Base-by-base conservation (phyloP, 2,329 filamentous ascomycete genomes). In the Fusarium verrucosum region DNA sequence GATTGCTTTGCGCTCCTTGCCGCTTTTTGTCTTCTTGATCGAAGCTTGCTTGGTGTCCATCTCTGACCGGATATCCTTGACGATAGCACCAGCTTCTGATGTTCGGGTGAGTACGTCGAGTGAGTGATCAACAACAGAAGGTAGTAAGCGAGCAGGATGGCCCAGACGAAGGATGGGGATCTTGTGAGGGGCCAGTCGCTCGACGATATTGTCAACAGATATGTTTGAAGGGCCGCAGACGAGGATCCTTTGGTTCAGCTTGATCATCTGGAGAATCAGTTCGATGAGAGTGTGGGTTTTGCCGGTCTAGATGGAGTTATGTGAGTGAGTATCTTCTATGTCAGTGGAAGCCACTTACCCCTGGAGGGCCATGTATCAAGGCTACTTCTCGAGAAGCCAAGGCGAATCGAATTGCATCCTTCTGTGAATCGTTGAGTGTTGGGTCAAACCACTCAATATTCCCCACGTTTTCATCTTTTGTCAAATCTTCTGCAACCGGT, bases 181-280 rank as follows among this genome's bases (percentile, higher is more conserved):
- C 72, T 92, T 93, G 76, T 94, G 91, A 0, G 91, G 88, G 3
- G 93, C 87, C 3, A 98, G 85, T 9, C 95, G 88, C 78, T 99
- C 95, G 10, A 97, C 94, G 56, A 99, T 96, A 73, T 99, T 99
- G 83, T 99, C 95, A 2, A 99, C 95, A 1, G 92, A 95, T 69
- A 99, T 94, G 75, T 99, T 99, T 26, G 92, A 97, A 0, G 95
- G 95, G 0, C 94, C 95, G 72, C 95, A 98, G n/a, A 98, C 94
- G 3, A 98, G 83, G 11, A 98, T 82, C 2, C 93, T 87, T 50
- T 89, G 84, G 30, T 88, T 85, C 22, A 87, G 86, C 73, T 89
- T 89, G 51, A 96, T 82, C 69, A 98, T 81, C 73, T 99, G 95
- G n/a, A 96, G 82, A 60, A 99, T 96, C 13, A 99, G 83, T 76